Percentiles rank a stretch among this genome's conserved stretches.
Conservation (phyloP, 2,329 filamentous ascomycete genomes). For the Aspergillus hiratsukae region DNA sequence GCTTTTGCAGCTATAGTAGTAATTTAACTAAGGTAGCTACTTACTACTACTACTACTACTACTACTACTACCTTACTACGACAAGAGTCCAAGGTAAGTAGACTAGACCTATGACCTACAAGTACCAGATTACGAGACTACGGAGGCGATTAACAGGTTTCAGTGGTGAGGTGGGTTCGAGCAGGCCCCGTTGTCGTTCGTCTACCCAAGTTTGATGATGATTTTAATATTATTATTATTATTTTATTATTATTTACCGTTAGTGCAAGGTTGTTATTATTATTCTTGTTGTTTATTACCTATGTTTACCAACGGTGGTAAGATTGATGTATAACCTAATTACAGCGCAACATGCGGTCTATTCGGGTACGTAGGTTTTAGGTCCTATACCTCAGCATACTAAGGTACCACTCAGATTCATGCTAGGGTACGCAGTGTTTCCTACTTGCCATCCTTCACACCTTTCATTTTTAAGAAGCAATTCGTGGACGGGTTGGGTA, state of each 20-base stretch:
- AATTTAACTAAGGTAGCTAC: not conserved
- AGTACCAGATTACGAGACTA: not conserved
- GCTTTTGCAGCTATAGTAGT: constrained; percentile 9
- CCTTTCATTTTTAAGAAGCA: not conserved
- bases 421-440: not conserved
- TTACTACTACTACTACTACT: no score
- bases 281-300: not conserved
- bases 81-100: not conserved
- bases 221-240: not conserved
- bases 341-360: not conserved
- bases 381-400: no score
- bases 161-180: not conserved
- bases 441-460: not conserved
- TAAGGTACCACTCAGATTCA: no score
- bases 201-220: not conserved
- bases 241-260: not conserved
- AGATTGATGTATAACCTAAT: not conserved
- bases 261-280: not conserved
- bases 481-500: not conserved
- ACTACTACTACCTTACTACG: not conserved
- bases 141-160: not conserved
- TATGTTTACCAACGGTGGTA: not conserved
- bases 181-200: constrained; percentile 10
- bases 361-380: no score
- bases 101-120: not conserved